Evolutionary conservation across 1,284 basidiomycete genomes (phyloP).

Genomic region (Leccinum fuscescens): DNA sequence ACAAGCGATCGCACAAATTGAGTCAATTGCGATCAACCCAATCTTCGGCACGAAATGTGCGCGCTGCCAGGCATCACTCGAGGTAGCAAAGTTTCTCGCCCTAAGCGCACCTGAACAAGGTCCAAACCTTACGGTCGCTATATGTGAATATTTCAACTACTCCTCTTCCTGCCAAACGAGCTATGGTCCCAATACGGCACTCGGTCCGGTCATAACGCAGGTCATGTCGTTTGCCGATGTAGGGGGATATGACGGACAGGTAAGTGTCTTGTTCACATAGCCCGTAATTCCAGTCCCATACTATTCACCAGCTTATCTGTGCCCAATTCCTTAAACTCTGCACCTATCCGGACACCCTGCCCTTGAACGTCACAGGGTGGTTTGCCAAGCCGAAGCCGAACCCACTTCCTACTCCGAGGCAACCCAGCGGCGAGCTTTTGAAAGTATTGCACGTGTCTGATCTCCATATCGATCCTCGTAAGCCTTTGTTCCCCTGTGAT

Average conservation of each 20-base stretch:
- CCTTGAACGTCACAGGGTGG: constrained; percentile 55
- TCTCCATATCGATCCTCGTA: constrained; percentile 74
- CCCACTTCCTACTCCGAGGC: constrained; percentile 54
- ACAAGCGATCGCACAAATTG: constrained; percentile 53
- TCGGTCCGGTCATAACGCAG: constrained; percentile 65
- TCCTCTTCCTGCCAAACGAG: constrained; percentile 49
- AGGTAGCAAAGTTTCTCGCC: constrained; percentile 65
- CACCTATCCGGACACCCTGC: constrained; percentile 47
- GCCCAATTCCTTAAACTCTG: constrained; percentile 54
- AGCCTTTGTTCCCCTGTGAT: constrained; percentile 15
- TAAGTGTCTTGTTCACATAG: constrained; percentile 26
- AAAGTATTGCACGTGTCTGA: constrained; percentile 79
- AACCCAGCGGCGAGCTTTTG: constrained; percentile 60
- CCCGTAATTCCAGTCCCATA: constrained; percentile 22
- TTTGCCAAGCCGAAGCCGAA: constrained; percentile 69
- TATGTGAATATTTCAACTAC: constrained; percentile 63
- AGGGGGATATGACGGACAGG: constrained; percentile 68
- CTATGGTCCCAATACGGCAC: constrained; percentile 44
- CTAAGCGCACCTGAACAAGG: constrained; percentile 64
- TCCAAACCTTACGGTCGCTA: constrained; percentile 52
- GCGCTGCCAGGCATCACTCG: constrained; percentile 60
- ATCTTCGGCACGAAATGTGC: constrained; percentile 54
- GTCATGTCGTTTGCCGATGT: constrained; percentile 66
- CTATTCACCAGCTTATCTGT: constrained; percentile 46
- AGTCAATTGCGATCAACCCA: constrained; percentile 50